phyloP scores from a whole-genome alignment of 225 moss, liverwort and hornwort genomes.

The Anthoceros angustus region DNA sequence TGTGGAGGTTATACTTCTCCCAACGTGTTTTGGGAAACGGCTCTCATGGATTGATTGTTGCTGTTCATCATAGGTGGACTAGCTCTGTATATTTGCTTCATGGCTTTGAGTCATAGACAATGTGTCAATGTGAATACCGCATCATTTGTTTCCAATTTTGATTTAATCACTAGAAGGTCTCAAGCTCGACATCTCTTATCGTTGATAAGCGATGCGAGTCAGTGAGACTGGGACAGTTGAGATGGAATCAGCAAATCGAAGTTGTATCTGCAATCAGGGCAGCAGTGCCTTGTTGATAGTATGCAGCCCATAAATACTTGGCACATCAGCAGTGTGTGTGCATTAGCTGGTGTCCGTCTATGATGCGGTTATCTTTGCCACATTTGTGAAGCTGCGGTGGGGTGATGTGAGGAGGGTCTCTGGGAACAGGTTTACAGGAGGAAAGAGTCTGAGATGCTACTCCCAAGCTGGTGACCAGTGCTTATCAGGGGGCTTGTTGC shows the following conservation, averaged over 20 bases:
- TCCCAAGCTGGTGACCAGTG: not conserved
- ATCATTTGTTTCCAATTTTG: constrained; percentile 5
- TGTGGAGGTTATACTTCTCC: constrained; percentile 3
- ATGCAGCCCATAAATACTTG: not conserved
- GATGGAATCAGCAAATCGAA: not conserved
- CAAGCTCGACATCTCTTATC: not conserved
- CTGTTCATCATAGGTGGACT: constrained; percentile 2
- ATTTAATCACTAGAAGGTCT: not conserved
- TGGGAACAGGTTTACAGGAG: not conserved
- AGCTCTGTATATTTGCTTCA: constrained; percentile 3
- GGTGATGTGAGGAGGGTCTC: not conserved
- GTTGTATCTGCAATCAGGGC: not conserved
- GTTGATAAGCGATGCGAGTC: not conserved
- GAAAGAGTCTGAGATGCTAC: not conserved
- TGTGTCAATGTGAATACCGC: constrained; percentile 4
- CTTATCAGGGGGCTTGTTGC: no score
- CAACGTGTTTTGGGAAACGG: not conserved
- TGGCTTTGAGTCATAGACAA: constrained; percentile 5
- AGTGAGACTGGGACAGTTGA: not conserved
- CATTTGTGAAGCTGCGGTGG: not conserved
- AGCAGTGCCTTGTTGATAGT: not conserved
- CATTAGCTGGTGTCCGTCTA: not conserved
- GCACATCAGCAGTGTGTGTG: not conserved
- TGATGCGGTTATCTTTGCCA: not conserved
- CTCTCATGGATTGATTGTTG: not conserved